phyloP scores from a whole-genome alignment of 2,329 filamentous ascomycete genomes.

The Taxawa tesnikishii region DNA sequence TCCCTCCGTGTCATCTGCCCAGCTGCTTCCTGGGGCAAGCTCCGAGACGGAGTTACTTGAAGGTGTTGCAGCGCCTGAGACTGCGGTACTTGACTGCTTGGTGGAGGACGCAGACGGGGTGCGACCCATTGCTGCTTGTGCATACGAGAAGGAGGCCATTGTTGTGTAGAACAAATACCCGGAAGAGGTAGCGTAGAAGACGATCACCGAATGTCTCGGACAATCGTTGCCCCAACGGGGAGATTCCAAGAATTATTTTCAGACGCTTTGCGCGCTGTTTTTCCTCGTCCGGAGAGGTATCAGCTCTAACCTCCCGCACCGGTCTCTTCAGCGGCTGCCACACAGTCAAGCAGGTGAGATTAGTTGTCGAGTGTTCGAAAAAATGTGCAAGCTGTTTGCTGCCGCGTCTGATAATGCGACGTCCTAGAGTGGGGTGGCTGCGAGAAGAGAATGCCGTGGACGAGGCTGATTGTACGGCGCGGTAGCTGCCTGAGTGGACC shows the following conservation, averaged over 20 bases:
- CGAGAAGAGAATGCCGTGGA: too few relatives aligned
- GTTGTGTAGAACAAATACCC: not conserved
- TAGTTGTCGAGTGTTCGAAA: too few relatives aligned
- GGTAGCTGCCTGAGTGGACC: too few relatives aligned
- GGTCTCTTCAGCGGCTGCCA: too few relatives aligned
- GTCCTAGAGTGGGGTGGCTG: too few relatives aligned
- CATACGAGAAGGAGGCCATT: conserved; percentile 66
- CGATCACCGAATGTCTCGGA: not conserved
- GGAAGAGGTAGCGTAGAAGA: not conserved
- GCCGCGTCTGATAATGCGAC: too few relatives aligned
- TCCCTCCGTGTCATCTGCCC: conserved; percentile 37
- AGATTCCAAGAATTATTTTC: conserved; percentile 4
- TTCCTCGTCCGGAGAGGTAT: conserved; percentile 7
- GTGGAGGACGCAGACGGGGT: conserved; percentile 34
- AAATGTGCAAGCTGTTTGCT: too few relatives aligned
- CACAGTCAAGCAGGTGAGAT: too few relatives aligned
- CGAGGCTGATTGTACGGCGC: too few relatives aligned
- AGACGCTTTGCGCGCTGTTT: conserved; percentile 5
- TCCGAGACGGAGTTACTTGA: conserved; percentile 25
- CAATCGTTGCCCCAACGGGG: not conserved
- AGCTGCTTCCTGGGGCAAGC: conserved; percentile 24
- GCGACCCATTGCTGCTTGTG: conserved; percentile 83
- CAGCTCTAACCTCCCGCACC: conserved; percentile 5
- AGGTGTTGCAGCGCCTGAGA: conserved; percentile 29
- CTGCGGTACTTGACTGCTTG: conserved; percentile 32